These are phyloP conservation scores for Aspergillus spinulosporus DNA, from an alignment of 2,329 filamentous ascomycete species.

Conservation along the genomic window DNA sequence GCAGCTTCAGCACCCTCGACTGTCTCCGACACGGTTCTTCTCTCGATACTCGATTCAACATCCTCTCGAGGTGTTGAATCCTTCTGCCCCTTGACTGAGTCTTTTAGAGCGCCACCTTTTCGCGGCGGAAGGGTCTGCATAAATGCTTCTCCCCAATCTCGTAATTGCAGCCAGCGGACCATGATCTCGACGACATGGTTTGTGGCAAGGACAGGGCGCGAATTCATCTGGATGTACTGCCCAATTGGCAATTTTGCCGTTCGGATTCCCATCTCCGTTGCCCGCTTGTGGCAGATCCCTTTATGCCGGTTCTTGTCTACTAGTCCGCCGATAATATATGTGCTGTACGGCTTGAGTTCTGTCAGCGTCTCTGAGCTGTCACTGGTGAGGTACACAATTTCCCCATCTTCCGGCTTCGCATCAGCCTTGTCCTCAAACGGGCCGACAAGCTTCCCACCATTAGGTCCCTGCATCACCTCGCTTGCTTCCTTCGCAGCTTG, in stretches of 20 bases:
- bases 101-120: constrained; percentile 73
- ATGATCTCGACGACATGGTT: constrained; percentile 98
- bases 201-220: constrained; percentile 80
- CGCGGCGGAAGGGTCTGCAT: constrained; percentile 83
- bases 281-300: constrained; percentile 84
- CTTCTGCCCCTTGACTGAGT: constrained; percentile 2
- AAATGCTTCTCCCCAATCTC: constrained; percentile 91
- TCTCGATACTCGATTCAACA: constrained; percentile 11
- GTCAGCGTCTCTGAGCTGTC: constrained; percentile 86
- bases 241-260: constrained; percentile 93
- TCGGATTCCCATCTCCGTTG: constrained; percentile 70
- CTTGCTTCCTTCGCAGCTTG: constrained; percentile 66
- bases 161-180: constrained; percentile 84
- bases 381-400: constrained; percentile 84
- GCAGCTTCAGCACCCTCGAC: constrained; percentile 24
- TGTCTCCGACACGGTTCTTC: constrained; percentile 12
- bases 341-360: constrained; percentile 80
- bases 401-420: constrained; percentile 46
- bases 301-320: constrained; percentile 98
- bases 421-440: constrained; percentile 51
- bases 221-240: constrained; percentile 90
- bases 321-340: constrained; percentile 89
- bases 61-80: constrained; percentile 27
- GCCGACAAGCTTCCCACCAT: constrained; percentile 61
- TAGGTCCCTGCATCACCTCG: constrained; percentile 62